Evolutionary conservation across 2,329 filamentous ascomycete species (phyloP).

Genomic region (Colletotrichum chrysophilum): DNA sequence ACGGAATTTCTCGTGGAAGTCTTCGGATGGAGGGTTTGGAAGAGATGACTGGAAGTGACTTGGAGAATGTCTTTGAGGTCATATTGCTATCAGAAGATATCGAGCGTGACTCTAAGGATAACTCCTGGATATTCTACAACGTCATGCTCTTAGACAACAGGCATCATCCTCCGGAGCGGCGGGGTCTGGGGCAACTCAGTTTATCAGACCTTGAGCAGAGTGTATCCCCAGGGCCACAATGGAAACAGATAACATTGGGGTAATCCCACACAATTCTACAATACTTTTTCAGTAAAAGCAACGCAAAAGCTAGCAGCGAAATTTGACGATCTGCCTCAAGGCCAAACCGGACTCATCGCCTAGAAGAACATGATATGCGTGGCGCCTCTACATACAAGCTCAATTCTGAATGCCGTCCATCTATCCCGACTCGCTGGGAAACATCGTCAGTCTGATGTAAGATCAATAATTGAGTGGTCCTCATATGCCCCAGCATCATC

Average conservation of each 20-base stretch:
- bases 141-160: background rate
- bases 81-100: background rate
- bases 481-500: fast-evolving
- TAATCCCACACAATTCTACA: too few relatives aligned
- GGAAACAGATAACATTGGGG: background rate
- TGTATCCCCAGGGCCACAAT: background rate
- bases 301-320: too few relatives aligned
- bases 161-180: background rate
- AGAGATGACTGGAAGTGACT: too few relatives aligned
- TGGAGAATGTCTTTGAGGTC: background rate
- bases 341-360: too few relatives aligned
- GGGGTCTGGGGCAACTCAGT: background rate
- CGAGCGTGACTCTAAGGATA: background rate
- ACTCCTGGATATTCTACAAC: background rate
- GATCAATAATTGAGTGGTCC: background rate
- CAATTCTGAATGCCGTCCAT: too few relatives aligned
- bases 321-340: too few relatives aligned
- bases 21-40: background rate
- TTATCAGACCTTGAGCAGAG: background rate
- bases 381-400: too few relatives aligned
- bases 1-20: background rate
- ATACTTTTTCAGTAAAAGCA: too few relatives aligned
- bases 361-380: too few relatives aligned
- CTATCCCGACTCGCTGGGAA: too few relatives aligned
- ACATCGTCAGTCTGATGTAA: background rate